Evolutionary conservation across 495 filamentous ascomycete species (phyloP), one percentile per base, ranked within the genome.

Genomic region (Penicillium silybi): DNA sequence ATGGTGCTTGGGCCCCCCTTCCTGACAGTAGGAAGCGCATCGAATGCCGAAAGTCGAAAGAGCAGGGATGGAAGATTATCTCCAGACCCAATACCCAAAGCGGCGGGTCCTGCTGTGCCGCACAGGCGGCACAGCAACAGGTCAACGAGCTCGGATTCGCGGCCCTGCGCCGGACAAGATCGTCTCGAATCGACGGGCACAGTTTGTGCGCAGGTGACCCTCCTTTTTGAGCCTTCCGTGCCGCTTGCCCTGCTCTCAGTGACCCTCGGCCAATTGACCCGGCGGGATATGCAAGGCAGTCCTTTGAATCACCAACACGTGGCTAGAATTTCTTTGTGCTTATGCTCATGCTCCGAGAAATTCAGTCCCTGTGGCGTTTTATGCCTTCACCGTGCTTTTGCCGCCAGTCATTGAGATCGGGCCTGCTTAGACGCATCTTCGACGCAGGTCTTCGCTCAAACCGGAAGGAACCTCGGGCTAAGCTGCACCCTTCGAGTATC

Each of bases 51-150:
- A n/a, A n/a, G n/a, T n/a, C n/a, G n/a, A n/a, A n/a, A n/a, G 37
- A 40, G 25, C 61, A 55, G 42, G 61, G 50, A 49, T 57, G 19
- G 23, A 42, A 23, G 35, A 38, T 27, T 50, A 37, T 46, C 39
- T 57, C 43, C 23, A 55, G 49, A 52, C 54, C 58, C 61, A 61
- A 64, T 52, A 46, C 38, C 52, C 52, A 62, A 41, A 27, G 40
- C 26, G 23, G 48, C 52, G 56, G 59, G 53, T 48, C 47, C 42
- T 44, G 32, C 45, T 57, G 53, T 52, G 53, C 61, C n/a, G n/a
- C n/a, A n/a, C n/a, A n/a, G 22, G 22, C 22, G 17, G 57, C 55
- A 53, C 54, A 51, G 62, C 19, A 18, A 15, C 9, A 32, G 35
- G 20, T 19, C 42, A 41, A 15, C 19, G 53, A 25, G 46, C 35